Conservation (phyloP, 129 eudicot species). For the Lonicera japonica region DNA sequence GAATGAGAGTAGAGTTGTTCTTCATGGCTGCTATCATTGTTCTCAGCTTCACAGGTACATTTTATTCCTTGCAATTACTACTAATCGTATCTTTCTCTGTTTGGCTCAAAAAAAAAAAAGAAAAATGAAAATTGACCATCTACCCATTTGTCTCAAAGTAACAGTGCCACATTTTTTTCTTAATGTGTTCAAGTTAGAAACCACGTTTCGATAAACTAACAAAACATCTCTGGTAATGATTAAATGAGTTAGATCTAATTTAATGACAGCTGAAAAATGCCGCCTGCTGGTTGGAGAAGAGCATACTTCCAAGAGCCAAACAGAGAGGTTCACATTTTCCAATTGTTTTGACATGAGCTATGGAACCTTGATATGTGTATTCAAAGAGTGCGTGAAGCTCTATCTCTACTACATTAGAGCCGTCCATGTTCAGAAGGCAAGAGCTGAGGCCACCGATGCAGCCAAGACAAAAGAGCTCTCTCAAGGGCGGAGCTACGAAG, state of each 20-base stretch:
- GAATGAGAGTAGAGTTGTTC: constrained; percentile 21
- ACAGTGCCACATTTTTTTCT: no score
- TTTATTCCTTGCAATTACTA: no score
- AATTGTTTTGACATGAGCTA: constrained; percentile 38
- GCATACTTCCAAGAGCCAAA: constrained; percentile 25
- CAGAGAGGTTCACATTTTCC: constrained; percentile 31
- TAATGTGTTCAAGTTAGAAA: no score
- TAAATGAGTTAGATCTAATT: no score
- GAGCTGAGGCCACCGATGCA: constrained; percentile 23
- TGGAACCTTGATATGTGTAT: constrained; percentile 32
- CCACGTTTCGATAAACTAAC: no score
- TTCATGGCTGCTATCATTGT: constrained; percentile 6
- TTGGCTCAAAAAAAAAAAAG: no score
- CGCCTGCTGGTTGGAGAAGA: constrained; percentile 34
- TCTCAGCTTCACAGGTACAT: constrained; percentile 28
- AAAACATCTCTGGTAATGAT: no score
- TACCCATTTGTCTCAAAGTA: no score
- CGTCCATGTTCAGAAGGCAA: constrained; percentile 26
- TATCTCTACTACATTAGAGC: constrained; percentile 35
- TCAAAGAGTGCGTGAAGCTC: constrained; percentile 28
- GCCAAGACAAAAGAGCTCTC: constrained; percentile 13
- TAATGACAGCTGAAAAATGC: constrained; percentile 36
- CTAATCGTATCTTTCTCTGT: no score
- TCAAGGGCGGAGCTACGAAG: constrained; percentile 5
- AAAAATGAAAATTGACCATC: no score